Percentiles rank a stretch among this genome's conserved stretches.
Evolutionary conservation across 768 basidiomycete species (phyloP).

Genomic region (Pleurotus cornucopiae): DNA sequence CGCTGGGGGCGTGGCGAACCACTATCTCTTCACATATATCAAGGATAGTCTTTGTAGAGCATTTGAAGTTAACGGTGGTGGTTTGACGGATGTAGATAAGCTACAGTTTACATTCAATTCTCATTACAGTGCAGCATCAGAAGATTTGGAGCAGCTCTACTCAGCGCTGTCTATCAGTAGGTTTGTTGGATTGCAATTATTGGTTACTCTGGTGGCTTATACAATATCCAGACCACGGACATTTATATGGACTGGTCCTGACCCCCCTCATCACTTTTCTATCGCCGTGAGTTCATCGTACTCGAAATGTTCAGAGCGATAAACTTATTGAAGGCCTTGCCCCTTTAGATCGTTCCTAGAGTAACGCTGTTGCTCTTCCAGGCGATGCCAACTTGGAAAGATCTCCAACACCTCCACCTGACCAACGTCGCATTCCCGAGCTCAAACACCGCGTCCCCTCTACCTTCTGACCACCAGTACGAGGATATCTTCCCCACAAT

Average conservation of each 20-base stretch:
- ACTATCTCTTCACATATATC: constrained; percentile 16
- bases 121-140: constrained; percentile 23
- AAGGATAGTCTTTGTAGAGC: constrained; percentile 5
- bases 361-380: constrained; percentile 34
- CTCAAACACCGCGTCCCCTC: constrained; percentile 5
- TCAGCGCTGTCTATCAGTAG: constrained; percentile 28
- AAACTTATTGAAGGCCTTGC: neutral
- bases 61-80: neutral
- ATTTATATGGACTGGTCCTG: constrained; percentile 58
- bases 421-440: constrained; percentile 33
- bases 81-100: constrained; percentile 10
- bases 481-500: constrained; percentile 24
- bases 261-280: constrained; percentile 59
- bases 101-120: constrained; percentile 36
- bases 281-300: constrained; percentile 41
- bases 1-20: neutral
- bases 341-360: constrained; percentile 37
- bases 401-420: constrained; percentile 40
- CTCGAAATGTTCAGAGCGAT: neutral
- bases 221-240: constrained; percentile 31
- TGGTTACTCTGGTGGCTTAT: neutral
- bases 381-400: constrained; percentile 36
- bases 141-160: constrained; percentile 21
- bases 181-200: constrained; percentile 21
- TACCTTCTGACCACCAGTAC: constrained; percentile 9